Percentiles rank a stretch among this genome's conserved stretches.
phyloP scores from a whole-genome alignment of 345 rosid genomes.

The Lepidium africanum region DNA sequence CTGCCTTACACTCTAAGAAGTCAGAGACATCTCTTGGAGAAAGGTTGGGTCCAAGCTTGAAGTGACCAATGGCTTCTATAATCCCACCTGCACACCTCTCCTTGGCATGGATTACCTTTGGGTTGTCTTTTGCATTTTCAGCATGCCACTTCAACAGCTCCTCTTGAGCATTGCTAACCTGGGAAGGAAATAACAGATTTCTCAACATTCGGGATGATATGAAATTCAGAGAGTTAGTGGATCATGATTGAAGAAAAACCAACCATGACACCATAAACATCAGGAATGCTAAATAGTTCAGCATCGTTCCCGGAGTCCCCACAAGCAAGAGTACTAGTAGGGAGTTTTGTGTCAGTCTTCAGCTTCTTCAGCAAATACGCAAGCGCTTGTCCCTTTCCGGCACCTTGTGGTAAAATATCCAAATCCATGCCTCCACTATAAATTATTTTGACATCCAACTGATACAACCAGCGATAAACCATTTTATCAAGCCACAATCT shows the following conservation, averaged over 20 bases:
- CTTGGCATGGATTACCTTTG: slow-evolving; percentile 71
- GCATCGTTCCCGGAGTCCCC: slow-evolving; percentile 99
- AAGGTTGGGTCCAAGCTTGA: slow-evolving; percentile 74
- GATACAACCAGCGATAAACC: neutral
- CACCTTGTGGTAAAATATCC: slow-evolving; percentile 92
- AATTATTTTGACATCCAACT: slow-evolving; percentile 92
- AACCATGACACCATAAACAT: slow-evolving; percentile 92
- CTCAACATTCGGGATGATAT: neutral
- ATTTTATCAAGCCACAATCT: neutral
- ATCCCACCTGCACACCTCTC: slow-evolving; percentile 95
- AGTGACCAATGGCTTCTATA: slow-evolving; percentile 85
- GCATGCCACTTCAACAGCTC: slow-evolving; percentile 90
- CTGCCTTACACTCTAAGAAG: slow-evolving; percentile 25
- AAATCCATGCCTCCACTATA: slow-evolving; percentile 96
- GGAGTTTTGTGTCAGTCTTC: slow-evolving; percentile 59
- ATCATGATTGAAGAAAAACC: slow-evolving; percentile 12
- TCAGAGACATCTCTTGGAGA: slow-evolving; percentile 81
- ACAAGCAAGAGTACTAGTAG: slow-evolving; percentile 82
- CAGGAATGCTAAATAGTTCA: slow-evolving; percentile 85
- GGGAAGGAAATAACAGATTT: neutral
- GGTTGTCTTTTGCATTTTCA: slow-evolving; percentile 75
- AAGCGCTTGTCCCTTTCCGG: slow-evolving; percentile 98
- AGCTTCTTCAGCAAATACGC: slow-evolving; percentile 78
- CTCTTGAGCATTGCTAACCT: slow-evolving; percentile 99
- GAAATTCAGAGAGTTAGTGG: neutral